Evolutionary conservation across 345 rosid species (phyloP), one percentile per base, ranked within the genome.

Genomic region (Sonneratia caseolaris): DNA sequence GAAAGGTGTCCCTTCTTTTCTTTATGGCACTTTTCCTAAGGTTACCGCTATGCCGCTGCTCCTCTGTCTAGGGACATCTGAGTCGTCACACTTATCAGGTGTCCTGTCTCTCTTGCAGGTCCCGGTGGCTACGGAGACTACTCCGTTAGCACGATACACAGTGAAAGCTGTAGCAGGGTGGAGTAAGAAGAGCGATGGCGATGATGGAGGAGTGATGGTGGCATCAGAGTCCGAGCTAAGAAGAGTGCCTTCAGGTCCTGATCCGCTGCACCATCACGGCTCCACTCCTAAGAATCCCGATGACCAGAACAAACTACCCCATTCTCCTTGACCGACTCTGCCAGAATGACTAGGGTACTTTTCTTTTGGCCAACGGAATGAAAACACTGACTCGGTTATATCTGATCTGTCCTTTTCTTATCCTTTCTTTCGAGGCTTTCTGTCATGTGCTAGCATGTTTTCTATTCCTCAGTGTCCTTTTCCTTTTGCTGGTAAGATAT

Each of bases 181-280:
- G 27, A 57, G 27, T n/a, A n/a, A 5, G 35, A 57, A n/a, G 35
- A 22, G 14, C 12, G 32, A 35, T 11, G 66, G 66, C 18, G n/a
- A 1, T 12, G 74, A 65, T 13, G 40, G 57, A 24, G 72, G 38
- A 13, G 61, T 49, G 74, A 68, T 55, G 13, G 2, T 74, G 45
- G 37, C 12, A 18, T 62, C 59, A 59, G 49, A 22, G n/a, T 67
- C 72, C 73, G 91, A 85, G 80, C 47, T 91, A 24, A 86, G 93
- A 82, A 68, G 78, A n/a, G 90, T 76, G 76, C 97, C 96, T 36
- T 80, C 91, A 14, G 97, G 97, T 48, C 96, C 96, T 61, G 93
- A 91, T 72, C 97, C 97, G 43, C 76, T 91, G 74, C 96, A 91
- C 79, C 97, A 91, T 74, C 86, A 91, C 74, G 87, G 87, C 15